A percentile compares a stretch with the other conserved stretches of the same genome.
phyloP scores from a whole-genome alignment of 2,329 filamentous ascomycete genomes.

The Claviceps africana region DNA sequence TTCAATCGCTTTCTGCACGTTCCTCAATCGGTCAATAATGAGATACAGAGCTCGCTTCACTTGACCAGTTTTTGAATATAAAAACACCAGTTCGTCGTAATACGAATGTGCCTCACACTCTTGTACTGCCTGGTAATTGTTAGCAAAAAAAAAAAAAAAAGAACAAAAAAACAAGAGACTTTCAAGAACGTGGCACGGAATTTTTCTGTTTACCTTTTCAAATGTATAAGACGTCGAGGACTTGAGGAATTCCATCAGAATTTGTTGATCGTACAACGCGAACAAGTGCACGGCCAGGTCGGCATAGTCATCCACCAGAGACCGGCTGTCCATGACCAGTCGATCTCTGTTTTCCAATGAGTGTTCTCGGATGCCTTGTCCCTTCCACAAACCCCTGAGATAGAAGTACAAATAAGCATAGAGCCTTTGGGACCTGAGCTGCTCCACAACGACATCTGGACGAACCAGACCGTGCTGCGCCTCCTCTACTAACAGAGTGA shows the following conservation, averaged over 20 bases:
- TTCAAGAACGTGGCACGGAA: neutral
- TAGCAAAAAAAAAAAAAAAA: conserved; percentile 1
- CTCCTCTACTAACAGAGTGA: conserved; percentile 77
- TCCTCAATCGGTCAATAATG: conserved; percentile 83
- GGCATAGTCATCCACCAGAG: conserved; percentile 72
- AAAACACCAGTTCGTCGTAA: conserved; percentile 85
- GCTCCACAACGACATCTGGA: conserved; percentile 61
- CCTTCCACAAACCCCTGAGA: conserved; percentile 71
- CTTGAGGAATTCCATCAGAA: conserved; percentile 80
- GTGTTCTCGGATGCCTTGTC: conserved; percentile 47
- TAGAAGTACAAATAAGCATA: conserved; percentile 84
- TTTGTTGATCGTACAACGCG: conserved; percentile 61
- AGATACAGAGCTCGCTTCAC: conserved; percentile 83
- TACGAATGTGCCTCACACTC: conserved; percentile 73
- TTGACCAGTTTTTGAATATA: conserved; percentile 89
- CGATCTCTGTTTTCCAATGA: conserved; percentile 40
- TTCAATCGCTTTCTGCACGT: conserved; percentile 82
- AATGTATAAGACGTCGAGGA: conserved; percentile 79
- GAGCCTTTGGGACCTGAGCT: conserved; percentile 55
- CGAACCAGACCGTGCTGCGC: conserved; percentile 77
- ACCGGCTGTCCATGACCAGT: conserved; percentile 42
- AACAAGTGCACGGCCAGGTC: conserved; percentile 81
- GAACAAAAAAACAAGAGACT: neutral
- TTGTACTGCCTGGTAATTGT: conserved; percentile 40
- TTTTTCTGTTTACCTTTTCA: conserved; percentile 40